phyloP scores from a whole-genome alignment of 2,329 filamentous ascomycete species.

The Biscogniauxia mediterranea region DNA sequence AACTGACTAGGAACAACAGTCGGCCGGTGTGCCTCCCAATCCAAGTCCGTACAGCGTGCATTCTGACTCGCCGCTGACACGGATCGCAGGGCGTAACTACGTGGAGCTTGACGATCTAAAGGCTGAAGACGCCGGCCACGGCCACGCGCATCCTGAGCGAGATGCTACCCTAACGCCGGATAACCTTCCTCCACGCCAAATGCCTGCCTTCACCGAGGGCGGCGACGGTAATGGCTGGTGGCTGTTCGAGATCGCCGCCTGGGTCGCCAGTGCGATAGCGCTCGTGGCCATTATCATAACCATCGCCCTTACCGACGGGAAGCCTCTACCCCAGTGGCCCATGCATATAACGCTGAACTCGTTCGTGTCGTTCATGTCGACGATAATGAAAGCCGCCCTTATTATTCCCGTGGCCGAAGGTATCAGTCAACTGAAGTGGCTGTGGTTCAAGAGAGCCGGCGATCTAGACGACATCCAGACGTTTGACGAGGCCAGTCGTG shows the following conservation, averaged over 20 bases:
- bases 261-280: conserved; percentile 9
- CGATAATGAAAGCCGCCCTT: conserved; percentile 13
- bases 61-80: background rate
- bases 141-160: background rate
- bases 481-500: conserved; percentile 18
- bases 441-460: conserved; percentile 11
- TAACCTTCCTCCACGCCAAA: conserved; percentile 1
- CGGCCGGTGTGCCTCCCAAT: background rate
- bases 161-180: background rate
- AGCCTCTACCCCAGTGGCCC: conserved; percentile 11
- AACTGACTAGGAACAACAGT: background rate
- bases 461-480: conserved; percentile 16
- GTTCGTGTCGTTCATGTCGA: conserved; percentile 17
- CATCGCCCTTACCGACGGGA: conserved; percentile 8
- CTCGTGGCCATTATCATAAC: conserved; percentile 10
- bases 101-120: conserved; percentile 9
- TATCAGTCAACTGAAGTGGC: conserved; percentile 19
- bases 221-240: conserved; percentile 8
- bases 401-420: conserved; percentile 13
- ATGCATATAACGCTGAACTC: conserved; percentile 18
- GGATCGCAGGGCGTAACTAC: conserved; percentile 1
- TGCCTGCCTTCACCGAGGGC: background rate
- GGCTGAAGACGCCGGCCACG: background rate
- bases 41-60: background rate
- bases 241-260: conserved; percentile 10